Percentiles rank a stretch among this genome's conserved stretches.
phyloP scores from a whole-genome alignment of 306 rosid species.

The Abrus pulchellus region DNA sequence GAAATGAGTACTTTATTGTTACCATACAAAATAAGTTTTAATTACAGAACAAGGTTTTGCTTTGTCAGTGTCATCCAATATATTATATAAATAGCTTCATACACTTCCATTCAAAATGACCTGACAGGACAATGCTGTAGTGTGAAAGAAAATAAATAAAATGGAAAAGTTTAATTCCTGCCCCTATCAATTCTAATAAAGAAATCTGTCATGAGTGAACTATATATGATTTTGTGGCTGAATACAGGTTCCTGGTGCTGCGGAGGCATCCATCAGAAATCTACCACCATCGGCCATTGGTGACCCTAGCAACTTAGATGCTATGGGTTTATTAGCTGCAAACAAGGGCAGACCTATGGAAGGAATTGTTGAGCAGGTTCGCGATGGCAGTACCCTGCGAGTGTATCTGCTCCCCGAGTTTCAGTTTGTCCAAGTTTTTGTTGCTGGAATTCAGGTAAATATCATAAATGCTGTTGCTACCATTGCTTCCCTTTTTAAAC shows the following conservation, averaged over 20 bases:
- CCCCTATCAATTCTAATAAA: background rate
- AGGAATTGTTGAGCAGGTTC: constrained; percentile 92
- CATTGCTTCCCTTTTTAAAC: constrained; percentile 3
- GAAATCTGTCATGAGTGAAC: constrained; percentile 22
- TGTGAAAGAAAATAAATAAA: constrained; percentile 12
- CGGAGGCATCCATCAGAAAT: constrained; percentile 77
- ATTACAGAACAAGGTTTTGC: constrained; percentile 22
- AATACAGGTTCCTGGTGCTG: constrained; percentile 81
- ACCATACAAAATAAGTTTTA: constrained; percentile 8
- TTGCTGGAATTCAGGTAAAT: constrained; percentile 92
- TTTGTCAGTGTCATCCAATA: constrained; percentile 11
- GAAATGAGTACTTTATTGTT: constrained; percentile 27
- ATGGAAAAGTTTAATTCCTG: background rate
- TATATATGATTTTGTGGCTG: constrained; percentile 41
- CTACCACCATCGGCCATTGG: constrained; percentile 94
- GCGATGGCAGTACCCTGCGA: constrained; percentile 91
- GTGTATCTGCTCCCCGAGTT: constrained; percentile 88
- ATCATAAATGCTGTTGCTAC: constrained; percentile 8
- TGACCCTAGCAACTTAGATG: constrained; percentile 85
- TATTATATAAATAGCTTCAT: constrained; percentile 26
- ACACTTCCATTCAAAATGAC: constrained; percentile 10
- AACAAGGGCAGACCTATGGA: constrained; percentile 90
- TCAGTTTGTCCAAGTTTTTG: constrained; percentile 93
- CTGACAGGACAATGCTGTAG: constrained; percentile 8
- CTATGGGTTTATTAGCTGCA: constrained; percentile 77